Percentiles rank a stretch among this genome's conserved stretches.
Conservation (phyloP, 2,329 filamentous ascomycete genomes). For the Ascochyta pisi region DNA sequence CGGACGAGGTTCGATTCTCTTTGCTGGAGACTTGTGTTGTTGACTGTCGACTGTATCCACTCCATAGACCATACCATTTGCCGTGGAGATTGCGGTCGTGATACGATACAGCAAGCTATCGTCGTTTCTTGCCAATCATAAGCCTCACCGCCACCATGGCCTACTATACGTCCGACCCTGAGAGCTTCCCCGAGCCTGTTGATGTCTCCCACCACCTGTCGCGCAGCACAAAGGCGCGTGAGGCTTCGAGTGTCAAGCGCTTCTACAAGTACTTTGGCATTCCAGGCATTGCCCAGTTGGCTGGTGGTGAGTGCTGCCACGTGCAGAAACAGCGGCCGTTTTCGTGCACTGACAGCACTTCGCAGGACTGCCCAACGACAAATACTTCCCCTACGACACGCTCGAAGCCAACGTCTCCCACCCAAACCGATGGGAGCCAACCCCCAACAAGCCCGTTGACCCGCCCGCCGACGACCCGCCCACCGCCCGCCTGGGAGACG, state of each 20-base stretch:
- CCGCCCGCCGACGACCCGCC: conserved; percentile 43
- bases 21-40: not conserved
- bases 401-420: conserved; percentile 81
- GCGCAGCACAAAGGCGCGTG: conserved; percentile 68
- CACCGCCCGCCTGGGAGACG: conserved; percentile 36
- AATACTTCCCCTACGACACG: conserved; percentile 89
- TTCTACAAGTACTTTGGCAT: conserved; percentile 85
- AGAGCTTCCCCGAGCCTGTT: conserved; percentile 60
- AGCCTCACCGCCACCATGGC: conserved; percentile 28
- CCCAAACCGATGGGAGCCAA: conserved; percentile 75
- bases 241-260: conserved; percentile 73
- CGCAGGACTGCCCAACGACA: conserved; percentile 77
- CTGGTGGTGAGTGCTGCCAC: conserved; percentile 57
- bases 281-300: conserved; percentile 67
- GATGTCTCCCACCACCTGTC: conserved; percentile 85
- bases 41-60: not conserved
- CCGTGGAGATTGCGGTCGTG: not conserved
- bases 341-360: conserved; percentile 19
- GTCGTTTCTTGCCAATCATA: not conserved
- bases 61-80: not conserved
- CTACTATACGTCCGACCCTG: conserved; percentile 32
- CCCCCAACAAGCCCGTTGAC: conserved; percentile 66
- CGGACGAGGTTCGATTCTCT: conserved; percentile 4
- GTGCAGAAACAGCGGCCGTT: too few species aligned
- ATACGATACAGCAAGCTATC: not conserved